Base-by-base conservation (phyloP, 495 filamentous ascomycete species). In the Pseudoneurospora amorphoporcata region DNA sequence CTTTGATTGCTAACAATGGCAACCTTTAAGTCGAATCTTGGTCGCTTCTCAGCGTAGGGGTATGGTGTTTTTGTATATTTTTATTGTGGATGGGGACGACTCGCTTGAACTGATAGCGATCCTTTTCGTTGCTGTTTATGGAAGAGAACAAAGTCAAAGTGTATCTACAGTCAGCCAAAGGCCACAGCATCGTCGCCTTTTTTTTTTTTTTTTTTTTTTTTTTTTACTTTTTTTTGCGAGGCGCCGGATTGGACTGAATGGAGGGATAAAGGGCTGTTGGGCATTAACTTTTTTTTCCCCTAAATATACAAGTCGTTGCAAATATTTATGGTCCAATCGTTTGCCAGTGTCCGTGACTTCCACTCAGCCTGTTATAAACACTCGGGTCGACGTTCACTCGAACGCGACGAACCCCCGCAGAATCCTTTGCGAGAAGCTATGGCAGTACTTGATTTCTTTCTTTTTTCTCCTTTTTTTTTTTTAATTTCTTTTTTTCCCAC, bases 1-100 rank as follows among this genome's bases (percentile, higher is more conserved):
- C 45, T 71, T 75, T 84, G 71, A 86, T 86, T 70, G 84, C 83
- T 47, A 85, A 86, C 80, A 86, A 86, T 76, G 84, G 84, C 68
- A 79, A 82, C 72, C 74, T 68, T 40, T 65, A 35, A 23, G 19
- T 39, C 39, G 39, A 58, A 10, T 23, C 19, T 53, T 53, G n/a
- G 45, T 47, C 3, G n/a, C 8, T 38, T 73, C 53, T 81, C 32
- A 39, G 47, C 17, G 70, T 37, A 2, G 35, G 32, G 39, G 9
- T 16, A 8, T 4, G 43, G 69, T 39, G 39, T 1, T 74, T 47
- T 39, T 37, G 29, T 29, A 70, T 35, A 19, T 65, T 71, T 65
- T 53, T 53, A 8, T 53, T 53, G 10, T 53, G 45, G 17, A 23
- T 53, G n/a, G 19, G 12, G 9, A 53, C 8, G 45, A 23, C 5